Percentiles rank a stretch among this genome's conserved stretches.
phyloP scores from a whole-genome alignment of 148 eudicot genomes.

The Drosera capensis region DNA sequence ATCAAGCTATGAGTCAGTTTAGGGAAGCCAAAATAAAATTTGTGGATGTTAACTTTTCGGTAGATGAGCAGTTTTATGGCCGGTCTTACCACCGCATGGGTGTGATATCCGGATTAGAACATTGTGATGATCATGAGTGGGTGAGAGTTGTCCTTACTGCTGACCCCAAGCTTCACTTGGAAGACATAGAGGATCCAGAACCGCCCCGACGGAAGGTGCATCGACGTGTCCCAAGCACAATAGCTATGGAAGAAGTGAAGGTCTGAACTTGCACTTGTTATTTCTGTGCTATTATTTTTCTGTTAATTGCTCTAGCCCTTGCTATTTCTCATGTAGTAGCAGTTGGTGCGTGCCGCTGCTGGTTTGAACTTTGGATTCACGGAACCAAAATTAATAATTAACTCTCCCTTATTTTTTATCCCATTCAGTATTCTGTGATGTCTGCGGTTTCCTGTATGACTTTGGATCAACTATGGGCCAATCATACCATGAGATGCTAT shows the following conservation, averaged over 20 bases:
- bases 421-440: no score
- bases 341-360: no score
- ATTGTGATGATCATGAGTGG: constrained; percentile 41
- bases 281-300: background rate
- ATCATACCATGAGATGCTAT: no score
- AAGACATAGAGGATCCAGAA: constrained; percentile 75
- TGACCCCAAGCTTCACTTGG: constrained; percentile 79
- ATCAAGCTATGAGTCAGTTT: constrained; percentile 82
- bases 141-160: constrained; percentile 81
- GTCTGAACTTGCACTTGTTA: constrained; percentile 17
- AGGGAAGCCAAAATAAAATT: constrained; percentile 84
- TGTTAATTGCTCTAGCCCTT: background rate
- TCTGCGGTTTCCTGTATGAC: no score
- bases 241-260: constrained; percentile 99
- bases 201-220: constrained; percentile 84
- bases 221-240: constrained; percentile 92
- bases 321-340: no score
- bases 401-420: no score
- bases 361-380: no score
- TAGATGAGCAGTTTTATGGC: constrained; percentile 39
- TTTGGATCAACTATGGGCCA: no score
- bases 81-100: constrained; percentile 25
- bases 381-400: no score
- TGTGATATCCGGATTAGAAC: constrained; percentile 21
- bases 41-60: constrained; percentile 58